Evolutionary conservation across 2,329 filamentous ascomycete species (phyloP), one percentile per base, ranked within the genome.

Genomic region (Stachybotrys chlorohalonatus): DNA sequence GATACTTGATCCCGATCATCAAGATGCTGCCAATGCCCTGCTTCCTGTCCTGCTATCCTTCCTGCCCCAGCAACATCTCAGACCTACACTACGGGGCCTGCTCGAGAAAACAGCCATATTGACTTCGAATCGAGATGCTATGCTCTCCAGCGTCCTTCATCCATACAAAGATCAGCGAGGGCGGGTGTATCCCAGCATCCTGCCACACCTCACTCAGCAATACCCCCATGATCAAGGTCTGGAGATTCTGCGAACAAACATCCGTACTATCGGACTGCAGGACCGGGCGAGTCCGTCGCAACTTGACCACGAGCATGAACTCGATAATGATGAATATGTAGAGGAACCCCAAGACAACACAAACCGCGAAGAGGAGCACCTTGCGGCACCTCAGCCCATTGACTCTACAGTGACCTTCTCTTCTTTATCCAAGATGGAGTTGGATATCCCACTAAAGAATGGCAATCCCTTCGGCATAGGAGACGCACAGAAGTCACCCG

Each of bases 101-200:
- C 77, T 96, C 58, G 90, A 96, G 64, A 87, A 89, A 59, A 89
- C 89, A 3, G 87, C 90, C 17, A 86, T 96, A 54, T 73, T 96
- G 24, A 81, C 78, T 6, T 77, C 79, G 56, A 79, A 86, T 67
- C 85, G 84, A 64, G 76, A 85, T 36, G 86, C 88, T 47, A 89
- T 96, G 80, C 65, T 94, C 11, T 84, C 90, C 6, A 93, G 90
- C 67, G 84, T 95, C 11, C 74, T 96, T 56, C 90, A 94, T 68
- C 89, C 90, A 1, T 82, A 85, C 68, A 73, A 83, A 58, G 75
- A 84, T 64, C 75, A 81, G 63, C 78, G 84, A 65, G 81, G 85
- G 47, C 76, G 82, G 59, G 80, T 82, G 52, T 82, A 84, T 57
- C 78, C 87, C 31, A 94, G 86, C 67, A 86, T 96, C 51, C 71